Conservation (phyloP, 1,284 basidiomycete genomes). For the Trichosporon sp. region DNA sequence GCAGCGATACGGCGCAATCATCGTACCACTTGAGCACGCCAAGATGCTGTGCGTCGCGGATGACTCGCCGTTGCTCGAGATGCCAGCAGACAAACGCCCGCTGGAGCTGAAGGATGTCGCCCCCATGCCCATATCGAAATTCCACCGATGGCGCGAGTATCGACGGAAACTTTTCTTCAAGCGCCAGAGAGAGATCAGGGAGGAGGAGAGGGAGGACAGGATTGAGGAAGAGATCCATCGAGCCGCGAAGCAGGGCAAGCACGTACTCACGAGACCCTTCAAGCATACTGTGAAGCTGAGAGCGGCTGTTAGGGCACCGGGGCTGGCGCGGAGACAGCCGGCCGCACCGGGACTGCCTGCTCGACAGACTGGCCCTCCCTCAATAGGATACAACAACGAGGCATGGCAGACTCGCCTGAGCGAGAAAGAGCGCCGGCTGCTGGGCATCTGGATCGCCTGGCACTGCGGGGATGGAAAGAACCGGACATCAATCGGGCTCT, state of each 20-base stretch:
- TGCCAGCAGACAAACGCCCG: not conserved
- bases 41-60: constrained; percentile 11
- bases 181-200: not conserved
- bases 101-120: not conserved
- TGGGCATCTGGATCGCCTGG: not conserved
- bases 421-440: not conserved
- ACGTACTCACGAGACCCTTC: not conserved
- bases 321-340: no score
- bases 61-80: not conserved
- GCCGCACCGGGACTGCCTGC: not conserved
- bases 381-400: not conserved
- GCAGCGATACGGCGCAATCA: constrained; percentile 20
- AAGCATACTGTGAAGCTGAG: not conserved
- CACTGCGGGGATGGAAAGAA: constrained; percentile 6
- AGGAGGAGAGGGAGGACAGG: not conserved
- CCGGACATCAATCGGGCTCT: not conserved
- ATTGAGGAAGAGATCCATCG: not conserved
- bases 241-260: not conserved
- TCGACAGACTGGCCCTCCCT: not conserved
- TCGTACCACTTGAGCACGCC: constrained; percentile 10
- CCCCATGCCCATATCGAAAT: not conserved
- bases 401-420: not conserved
- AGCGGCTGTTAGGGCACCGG: not conserved
- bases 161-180: not conserved
- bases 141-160: not conserved